Base-by-base conservation (phyloP, 2,329 filamentous ascomycete species). In the Rhinocladiella mackenziei region DNA sequence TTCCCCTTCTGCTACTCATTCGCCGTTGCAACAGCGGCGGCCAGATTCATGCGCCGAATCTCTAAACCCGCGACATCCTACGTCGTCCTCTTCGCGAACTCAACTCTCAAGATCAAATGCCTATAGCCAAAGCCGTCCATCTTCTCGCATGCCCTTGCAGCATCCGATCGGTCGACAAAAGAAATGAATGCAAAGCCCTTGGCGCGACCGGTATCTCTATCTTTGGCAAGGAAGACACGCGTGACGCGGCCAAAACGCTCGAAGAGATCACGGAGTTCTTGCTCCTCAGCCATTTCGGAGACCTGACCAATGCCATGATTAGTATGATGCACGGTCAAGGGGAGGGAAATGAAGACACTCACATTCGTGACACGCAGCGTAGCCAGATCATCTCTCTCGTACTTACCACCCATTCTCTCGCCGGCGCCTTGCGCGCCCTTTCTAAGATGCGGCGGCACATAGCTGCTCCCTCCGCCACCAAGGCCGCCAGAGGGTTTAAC, bases 161-260 rank as follows among this genome's bases (percentile, higher is more conserved):
- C 92, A 68, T 98, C 92, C 57, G 76, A 70, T 58, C 92, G 77
- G 67, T 98, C 92, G 49, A 84, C 86, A 64, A 92, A 98, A 69
- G 87, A 94, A 76, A 98, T 94, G 68, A 98, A 98, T 18, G 94
- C 94, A 67, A 98, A 98, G 53, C 92, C 92, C 81, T 98, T 98
- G 59, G 92, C 92, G 66, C 91, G 75, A 50, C 89, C 87, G 29
- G 92, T 98, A 61, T 98, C 92, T 65, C 92, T 78, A 73, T 98
- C 92, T 78, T 96, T 97, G 61, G 92, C 92, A 62, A 98, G 71
- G 77, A 98, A 98, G 38, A 98, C 92, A 68, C 92, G 83, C 45
- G 91, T 97, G 64, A 98, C 92, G 58, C 89, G 86, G 63, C 92
- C 92, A 67, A 92, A 96, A 58, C 92, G 82, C 74, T 94, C 89